These are phyloP conservation scores for Fusarium mundagurra DNA, from an alignment of 2,329 filamentous ascomycete genomes.

Conservation along the genomic window DNA sequence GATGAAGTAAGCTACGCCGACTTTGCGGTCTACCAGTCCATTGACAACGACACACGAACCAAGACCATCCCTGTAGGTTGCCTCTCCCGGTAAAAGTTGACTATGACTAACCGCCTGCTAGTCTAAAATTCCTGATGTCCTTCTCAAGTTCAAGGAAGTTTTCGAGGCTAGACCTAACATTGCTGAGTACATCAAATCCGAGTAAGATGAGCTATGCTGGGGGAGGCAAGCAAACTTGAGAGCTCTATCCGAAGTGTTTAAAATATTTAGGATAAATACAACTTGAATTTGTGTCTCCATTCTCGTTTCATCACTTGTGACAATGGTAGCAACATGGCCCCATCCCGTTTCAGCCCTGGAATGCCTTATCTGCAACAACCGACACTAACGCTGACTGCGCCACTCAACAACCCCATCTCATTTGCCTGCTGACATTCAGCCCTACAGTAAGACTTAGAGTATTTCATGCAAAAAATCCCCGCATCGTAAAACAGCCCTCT, in stretches of 20 bases:
- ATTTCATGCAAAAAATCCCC: background rate
- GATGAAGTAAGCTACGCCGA: slow-evolving; percentile 21
- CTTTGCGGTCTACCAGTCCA: slow-evolving; percentile 24
- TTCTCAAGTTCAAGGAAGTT: slow-evolving; percentile 19
- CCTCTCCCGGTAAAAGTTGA: fast-evolving
- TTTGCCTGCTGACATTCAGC: background rate
- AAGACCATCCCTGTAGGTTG: slow-evolving; percentile 10
- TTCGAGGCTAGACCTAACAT: slow-evolving; percentile 20
- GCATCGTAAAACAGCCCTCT: background rate
- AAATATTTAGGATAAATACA: background rate
- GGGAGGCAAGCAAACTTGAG: background rate
- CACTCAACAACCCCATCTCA: background rate
- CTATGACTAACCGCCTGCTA: fast-evolving
- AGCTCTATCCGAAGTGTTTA: background rate
- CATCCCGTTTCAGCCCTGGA: background rate
- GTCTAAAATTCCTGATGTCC: slow-evolving; percentile 10
- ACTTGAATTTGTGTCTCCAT: fast-evolving
- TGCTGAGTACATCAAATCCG: slow-evolving; percentile 19
- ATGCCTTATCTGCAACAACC: background rate
- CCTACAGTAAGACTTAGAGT: background rate
- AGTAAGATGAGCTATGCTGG: background rate
- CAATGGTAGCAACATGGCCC: no score
- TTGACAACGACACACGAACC: slow-evolving; percentile 22
- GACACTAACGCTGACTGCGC: background rate
- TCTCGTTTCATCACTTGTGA: background rate